Conservation (phyloP, 768 basidiomycete species). For the Macrolepiota fuliginosa region DNA sequence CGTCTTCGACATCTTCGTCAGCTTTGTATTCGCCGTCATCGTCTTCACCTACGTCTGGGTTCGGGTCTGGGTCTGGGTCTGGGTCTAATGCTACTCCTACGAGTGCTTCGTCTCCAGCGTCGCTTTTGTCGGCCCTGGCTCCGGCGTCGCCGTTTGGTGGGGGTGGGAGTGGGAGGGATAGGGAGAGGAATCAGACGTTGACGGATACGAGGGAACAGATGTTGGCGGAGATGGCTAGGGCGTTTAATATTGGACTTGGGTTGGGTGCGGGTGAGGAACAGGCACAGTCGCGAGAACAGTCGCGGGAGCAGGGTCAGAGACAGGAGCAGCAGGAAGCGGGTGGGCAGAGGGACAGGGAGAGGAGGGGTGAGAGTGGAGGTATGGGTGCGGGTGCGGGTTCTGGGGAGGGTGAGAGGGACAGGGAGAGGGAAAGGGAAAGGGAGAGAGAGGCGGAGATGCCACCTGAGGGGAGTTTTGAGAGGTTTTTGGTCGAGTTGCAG, state of each 20-base stretch:
- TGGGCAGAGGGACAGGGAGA: too few species aligned
- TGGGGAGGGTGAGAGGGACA: conserved; percentile 8
- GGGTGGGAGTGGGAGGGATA: not conserved
- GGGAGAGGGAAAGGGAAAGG: not conserved
- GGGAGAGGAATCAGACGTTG: conserved; percentile 15
- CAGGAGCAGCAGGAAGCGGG: too few species aligned
- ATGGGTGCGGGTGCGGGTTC: conserved; percentile 11
- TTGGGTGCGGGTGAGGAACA: conserved; percentile 18
- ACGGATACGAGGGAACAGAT: conserved; percentile 65
- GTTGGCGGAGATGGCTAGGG: conserved; percentile 79
- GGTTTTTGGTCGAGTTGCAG: conserved; percentile 79
- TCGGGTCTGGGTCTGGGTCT: not conserved
- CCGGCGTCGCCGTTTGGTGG: too few species aligned
- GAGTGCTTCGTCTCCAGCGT: too few species aligned
- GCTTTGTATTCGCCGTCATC: not conserved
- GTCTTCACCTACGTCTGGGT: not conserved
- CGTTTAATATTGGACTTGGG: conserved; percentile 71
- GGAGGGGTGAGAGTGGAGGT: too few species aligned
- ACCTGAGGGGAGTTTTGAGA: conserved; percentile 72
- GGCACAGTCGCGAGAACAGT: too few species aligned
- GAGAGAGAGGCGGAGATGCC: conserved; percentile 21
- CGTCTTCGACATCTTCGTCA: conserved; percentile 6
- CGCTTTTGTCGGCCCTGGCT: too few species aligned
- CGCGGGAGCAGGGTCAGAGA: too few species aligned
- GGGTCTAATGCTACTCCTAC: not conserved